phyloP scores from a whole-genome alignment of 192 early-diverging fungal species.

The Podila minutissima region DNA sequence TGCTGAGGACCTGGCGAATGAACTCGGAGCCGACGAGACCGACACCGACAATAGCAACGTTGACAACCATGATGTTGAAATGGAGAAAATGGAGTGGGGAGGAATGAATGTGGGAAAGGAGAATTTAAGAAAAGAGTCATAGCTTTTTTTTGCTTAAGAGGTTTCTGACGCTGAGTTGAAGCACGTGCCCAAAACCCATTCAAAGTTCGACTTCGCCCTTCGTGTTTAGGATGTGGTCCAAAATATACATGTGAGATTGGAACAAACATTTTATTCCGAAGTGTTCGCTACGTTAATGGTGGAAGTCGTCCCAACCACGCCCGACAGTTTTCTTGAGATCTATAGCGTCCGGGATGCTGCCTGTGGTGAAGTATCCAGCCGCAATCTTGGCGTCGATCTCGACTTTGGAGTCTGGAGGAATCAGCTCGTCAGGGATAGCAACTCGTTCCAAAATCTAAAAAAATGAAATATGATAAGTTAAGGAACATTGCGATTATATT shows the following conservation, averaged over 20 bases:
- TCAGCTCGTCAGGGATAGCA: slow-evolving; percentile 87
- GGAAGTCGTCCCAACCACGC: slow-evolving; percentile 82
- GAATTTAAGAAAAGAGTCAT: not conserved
- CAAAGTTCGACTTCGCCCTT: no score
- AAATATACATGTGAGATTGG: no score
- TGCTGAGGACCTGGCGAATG: slow-evolving; percentile 77
- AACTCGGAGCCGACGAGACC: slow-evolving; percentile 96
- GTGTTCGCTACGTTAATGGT: slow-evolving; percentile 35
- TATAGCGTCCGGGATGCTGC: slow-evolving; percentile 61
- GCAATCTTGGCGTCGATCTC: slow-evolving; percentile 98
- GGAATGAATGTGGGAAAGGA: not conserved
- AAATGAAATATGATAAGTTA: no score
- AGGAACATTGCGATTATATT: no score
- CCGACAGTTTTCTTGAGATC: slow-evolving; percentile 81
- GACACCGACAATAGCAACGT: slow-evolving; percentile 92
- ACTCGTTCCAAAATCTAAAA: slow-evolving; percentile 81
- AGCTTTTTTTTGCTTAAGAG: not conserved
- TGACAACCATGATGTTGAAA: slow-evolving; percentile 62
- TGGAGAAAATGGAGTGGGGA: not conserved
- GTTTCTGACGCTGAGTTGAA: no score
- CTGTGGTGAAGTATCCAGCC: slow-evolving; percentile 89
- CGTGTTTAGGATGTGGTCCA: no score
- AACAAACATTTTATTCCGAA: no score
- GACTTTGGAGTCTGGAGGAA: slow-evolving; percentile 91
- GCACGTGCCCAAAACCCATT: no score